phyloP scores from a whole-genome alignment of 768 basidiomycete genomes.

The Sutorius australiensis region DNA sequence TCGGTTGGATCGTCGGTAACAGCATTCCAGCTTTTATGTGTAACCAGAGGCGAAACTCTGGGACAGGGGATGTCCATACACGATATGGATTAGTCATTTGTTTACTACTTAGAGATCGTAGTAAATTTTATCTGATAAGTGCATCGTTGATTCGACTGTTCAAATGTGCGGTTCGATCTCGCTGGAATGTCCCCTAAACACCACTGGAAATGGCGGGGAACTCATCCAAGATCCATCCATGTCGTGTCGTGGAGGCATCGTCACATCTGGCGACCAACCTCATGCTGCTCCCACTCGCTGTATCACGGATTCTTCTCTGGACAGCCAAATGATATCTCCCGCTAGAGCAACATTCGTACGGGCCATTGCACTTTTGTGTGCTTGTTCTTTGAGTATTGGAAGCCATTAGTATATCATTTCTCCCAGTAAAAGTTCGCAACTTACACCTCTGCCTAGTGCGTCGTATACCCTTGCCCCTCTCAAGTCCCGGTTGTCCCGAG shows the following conservation, averaged over 20 bases:
- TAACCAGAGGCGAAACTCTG: conserved; percentile 4
- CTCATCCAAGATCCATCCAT: not conserved
- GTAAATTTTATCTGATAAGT: conserved; percentile 27
- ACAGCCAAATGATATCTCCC: conserved; percentile 18
- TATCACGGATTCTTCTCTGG: not conserved
- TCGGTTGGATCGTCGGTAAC: conserved; percentile 14
- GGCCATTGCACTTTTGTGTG: conserved; percentile 60
- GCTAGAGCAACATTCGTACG: conserved; percentile 48
- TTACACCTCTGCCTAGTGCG: conserved; percentile 41
- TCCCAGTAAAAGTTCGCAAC: not conserved
- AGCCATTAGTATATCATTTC: conserved; percentile 61
- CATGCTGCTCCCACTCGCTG: not conserved
- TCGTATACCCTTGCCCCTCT: conserved; percentile 75
- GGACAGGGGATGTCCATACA: not conserved
- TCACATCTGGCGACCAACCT: not conserved
- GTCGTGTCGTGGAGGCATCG: not conserved
- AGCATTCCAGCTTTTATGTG: conserved; percentile 35
- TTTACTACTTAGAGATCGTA: not conserved
- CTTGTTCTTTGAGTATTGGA: conserved; percentile 70
- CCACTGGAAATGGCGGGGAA: not conserved
- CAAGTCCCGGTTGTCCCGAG: conserved; percentile 63
- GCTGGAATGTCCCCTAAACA: not conserved
- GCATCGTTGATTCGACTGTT: not conserved
- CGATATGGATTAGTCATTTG: conserved; percentile 20
- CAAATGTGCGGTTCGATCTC: conserved; percentile 4